Percentiles rank a stretch among this genome's conserved stretches.
These are phyloP conservation scores for Botrytis squamosa DNA, from an alignment of 2,329 filamentous ascomycete genomes.

Conservation along the genomic window DNA sequence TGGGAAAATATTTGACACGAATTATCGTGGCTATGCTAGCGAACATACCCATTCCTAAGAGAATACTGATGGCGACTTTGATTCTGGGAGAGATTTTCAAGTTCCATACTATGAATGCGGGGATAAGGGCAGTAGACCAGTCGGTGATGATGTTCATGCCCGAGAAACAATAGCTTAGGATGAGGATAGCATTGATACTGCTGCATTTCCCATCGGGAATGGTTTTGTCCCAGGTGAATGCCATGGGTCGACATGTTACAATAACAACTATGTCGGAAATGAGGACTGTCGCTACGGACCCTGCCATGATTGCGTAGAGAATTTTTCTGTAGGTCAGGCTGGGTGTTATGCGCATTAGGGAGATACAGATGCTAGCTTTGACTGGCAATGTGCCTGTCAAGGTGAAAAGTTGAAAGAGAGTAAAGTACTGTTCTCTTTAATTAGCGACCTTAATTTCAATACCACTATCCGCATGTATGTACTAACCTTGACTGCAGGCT, in stretches of 20 bases:
- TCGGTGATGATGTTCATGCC: slow-evolving; percentile 19
- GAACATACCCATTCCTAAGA: slow-evolving; percentile 15
- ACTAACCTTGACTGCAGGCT: slow-evolving; percentile 13
- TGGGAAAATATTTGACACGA: slow-evolving; percentile 11
- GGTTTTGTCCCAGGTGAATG: slow-evolving; percentile 15
- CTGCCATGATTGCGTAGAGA: slow-evolving; percentile 6
- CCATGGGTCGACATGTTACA: slow-evolving; percentile 16
- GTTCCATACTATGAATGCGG: slow-evolving; percentile 8
- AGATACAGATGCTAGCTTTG: slow-evolving; percentile 15
- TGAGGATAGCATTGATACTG: slow-evolving; percentile 14
- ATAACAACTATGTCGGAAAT: slow-evolving; percentile 9
- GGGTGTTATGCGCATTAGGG: slow-evolving; percentile 16
- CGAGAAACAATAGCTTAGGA: slow-evolving; percentile 11
- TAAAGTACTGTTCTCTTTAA: slow-evolving; percentile 13
- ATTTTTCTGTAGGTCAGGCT: slow-evolving; percentile 13
- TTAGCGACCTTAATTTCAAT: not conserved
- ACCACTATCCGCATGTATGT: not conserved
- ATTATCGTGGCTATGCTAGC: slow-evolving; percentile 14
- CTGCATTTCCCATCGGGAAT: slow-evolving; percentile 14
- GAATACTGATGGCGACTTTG: not conserved
- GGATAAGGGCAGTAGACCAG: slow-evolving; percentile 3
- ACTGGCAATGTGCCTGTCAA: slow-evolving; percentile 17
- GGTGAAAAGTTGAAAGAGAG: slow-evolving; percentile 9
- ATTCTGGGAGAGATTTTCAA: slow-evolving; percentile 4
- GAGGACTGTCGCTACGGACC: slow-evolving; percentile 3